Evolutionary conservation across 352 stramenopile genomes (phyloP).

Genomic region (Globisporangium emineosum): DNA sequence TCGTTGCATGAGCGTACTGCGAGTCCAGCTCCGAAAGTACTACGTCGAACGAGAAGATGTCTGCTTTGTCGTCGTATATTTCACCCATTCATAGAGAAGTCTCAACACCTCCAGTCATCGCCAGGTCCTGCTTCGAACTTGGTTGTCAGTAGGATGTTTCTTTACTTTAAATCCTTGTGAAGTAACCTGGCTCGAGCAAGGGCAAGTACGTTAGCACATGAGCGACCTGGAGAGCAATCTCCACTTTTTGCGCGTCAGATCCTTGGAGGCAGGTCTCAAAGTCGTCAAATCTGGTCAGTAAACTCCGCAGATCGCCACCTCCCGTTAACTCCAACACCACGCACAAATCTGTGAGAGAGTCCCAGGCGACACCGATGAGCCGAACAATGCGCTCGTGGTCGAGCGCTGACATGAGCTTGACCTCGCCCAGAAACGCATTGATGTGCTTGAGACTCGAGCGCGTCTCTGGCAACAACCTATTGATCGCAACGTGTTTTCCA

Average conservation of each 20-base stretch:
- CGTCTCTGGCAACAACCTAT: slow-evolving; percentile 45
- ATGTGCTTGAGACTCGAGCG: slow-evolving; percentile 52
- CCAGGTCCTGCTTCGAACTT: slow-evolving; percentile 40
- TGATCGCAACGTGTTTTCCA: slow-evolving; percentile 47
- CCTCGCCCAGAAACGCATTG: slow-evolving; percentile 43
- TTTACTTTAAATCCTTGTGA: slow-evolving; percentile 60
- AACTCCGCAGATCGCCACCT: no score
- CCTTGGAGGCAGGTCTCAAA: no score
- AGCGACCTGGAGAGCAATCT: no score
- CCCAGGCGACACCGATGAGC: slow-evolving; percentile 67
- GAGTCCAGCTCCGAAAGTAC: no score
- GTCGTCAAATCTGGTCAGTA: no score
- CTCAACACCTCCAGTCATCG: slow-evolving; percentile 41
- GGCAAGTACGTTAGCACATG: no score
- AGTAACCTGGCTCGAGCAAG: no score
- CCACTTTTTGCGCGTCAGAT: no score
- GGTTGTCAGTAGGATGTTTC: slow-evolving; percentile 44
- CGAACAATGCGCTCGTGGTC: slow-evolving; percentile 57
- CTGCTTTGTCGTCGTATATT: slow-evolving; percentile 39
- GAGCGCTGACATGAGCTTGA: slow-evolving; percentile 56
- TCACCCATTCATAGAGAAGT: slow-evolving; percentile 42
- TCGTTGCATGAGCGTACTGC: no score
- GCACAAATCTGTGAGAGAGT: slow-evolving; percentile 36
- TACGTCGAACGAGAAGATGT: slow-evolving; percentile 16
- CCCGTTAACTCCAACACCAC: no score